Evolutionary conservation across 495 filamentous ascomycete species (phyloP).

Genomic region (Xylaria cubensis): DNA sequence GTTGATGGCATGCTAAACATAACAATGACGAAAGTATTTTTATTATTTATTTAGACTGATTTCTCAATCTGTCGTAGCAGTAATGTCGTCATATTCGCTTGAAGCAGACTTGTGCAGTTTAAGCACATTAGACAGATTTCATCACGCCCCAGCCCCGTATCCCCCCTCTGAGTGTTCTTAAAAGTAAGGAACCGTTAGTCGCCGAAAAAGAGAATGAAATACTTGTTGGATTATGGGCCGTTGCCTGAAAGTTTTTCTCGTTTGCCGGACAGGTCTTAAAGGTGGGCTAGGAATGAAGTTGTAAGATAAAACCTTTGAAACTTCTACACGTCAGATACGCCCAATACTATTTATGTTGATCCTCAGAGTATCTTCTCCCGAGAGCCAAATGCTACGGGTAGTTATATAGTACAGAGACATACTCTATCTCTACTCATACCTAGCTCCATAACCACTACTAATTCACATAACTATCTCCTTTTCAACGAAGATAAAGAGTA

Average conservation of each 20-base stretch:
- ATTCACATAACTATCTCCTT: too few species aligned
- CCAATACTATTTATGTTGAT: too few species aligned
- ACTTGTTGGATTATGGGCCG: not conserved
- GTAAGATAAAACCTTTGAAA: too few species aligned
- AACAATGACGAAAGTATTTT: not conserved
- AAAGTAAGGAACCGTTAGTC: not conserved
- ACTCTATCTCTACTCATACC: too few species aligned
- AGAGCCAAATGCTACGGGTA: too few species aligned
- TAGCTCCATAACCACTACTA: too few species aligned
- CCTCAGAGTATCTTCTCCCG: too few species aligned
- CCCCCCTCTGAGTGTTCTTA: not conserved
- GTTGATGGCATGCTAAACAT: not conserved
- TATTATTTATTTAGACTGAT: too few species aligned
- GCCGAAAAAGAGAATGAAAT: not conserved
- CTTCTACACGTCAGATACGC: too few species aligned
- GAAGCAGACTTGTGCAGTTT: not conserved
- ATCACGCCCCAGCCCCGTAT: not conserved
- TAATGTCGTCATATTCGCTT: not conserved
- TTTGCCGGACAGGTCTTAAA: not conserved
- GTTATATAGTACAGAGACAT: too few species aligned
- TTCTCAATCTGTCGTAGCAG: not conserved
- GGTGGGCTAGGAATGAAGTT: not conserved
- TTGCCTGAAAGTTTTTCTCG: not conserved
- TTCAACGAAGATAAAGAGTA: too few species aligned
- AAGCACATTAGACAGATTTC: not conserved